These are phyloP conservation scores for Delitschia confertaspora DNA, from an alignment of 495 filamentous ascomycete species.

Conservation along the genomic window DNA sequence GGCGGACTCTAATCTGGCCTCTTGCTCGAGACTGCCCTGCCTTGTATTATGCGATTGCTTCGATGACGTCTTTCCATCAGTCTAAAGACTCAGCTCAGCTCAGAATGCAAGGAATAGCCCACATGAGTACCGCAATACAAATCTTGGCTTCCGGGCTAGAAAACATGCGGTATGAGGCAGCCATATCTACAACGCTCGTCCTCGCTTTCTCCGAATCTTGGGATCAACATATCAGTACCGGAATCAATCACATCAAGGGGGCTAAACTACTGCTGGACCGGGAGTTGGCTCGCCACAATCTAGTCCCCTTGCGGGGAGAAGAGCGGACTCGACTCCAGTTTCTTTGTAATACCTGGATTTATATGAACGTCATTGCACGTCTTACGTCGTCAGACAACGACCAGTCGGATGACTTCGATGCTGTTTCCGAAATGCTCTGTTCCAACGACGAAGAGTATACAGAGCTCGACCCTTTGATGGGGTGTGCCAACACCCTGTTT, in stretches of 20 bases:
- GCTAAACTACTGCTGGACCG: constrained; percentile 57
- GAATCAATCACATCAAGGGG: constrained; percentile 63
- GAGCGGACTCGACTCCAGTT: constrained; percentile 55
- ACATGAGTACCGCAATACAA: constrained; percentile 60
- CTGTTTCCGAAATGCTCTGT: constrained; percentile 32
- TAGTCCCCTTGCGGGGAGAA: constrained; percentile 28
- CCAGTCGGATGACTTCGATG: constrained; percentile 46
- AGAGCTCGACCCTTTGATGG: constrained; percentile 68
- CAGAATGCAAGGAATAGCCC: constrained; percentile 58
- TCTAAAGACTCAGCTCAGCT: constrained; percentile 49
- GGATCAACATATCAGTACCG: constrained; percentile 67
- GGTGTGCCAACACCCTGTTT: constrained; percentile 62
- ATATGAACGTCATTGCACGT: constrained; percentile 74
- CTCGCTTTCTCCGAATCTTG: constrained; percentile 72
- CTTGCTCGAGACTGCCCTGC: constrained; percentile 57
- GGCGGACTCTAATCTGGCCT: constrained; percentile 67
- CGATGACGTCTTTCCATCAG: constrained; percentile 70
- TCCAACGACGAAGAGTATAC: constrained; percentile 40
- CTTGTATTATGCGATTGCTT: constrained; percentile 65
- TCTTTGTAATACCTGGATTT: constrained; percentile 70
- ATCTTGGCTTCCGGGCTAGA: constrained; percentile 50
- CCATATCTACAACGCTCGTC: constrained; percentile 63
- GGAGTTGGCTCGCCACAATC: constrained; percentile 42
- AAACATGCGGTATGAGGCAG: constrained; percentile 55
- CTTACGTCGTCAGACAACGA: constrained; percentile 59